Evolutionary conservation across 83 land plant species (phyloP).

Genomic region (Larix sibirica): DNA sequence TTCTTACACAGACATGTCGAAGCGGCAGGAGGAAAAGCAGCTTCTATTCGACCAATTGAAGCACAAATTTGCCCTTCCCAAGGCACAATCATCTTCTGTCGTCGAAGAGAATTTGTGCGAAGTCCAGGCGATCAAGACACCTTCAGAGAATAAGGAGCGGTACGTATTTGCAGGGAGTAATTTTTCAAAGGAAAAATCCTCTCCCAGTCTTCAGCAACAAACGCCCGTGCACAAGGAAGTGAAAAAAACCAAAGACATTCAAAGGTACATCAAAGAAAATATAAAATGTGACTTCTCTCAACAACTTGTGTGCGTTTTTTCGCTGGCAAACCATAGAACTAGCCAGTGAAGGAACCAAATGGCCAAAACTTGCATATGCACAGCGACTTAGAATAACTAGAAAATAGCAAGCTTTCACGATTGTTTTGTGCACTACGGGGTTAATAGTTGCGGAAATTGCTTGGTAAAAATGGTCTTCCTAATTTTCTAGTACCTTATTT

Average conservation of each 20-base stretch:
- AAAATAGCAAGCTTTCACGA: not conserved
- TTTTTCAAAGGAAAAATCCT: not conserved
- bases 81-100: not conserved
- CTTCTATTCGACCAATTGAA: not conserved
- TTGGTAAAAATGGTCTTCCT: not conserved
- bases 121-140: not conserved
- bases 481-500: too few species aligned
- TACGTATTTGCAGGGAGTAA: not conserved
- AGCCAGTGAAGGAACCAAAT: not conserved
- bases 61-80: not conserved
- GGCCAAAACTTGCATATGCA: not conserved
- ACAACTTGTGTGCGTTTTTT: not conserved
- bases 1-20: not conserved
- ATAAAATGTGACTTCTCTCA: not conserved
- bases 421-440: not conserved
- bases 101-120: not conserved
- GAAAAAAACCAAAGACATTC: not conserved
- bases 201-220: not conserved
- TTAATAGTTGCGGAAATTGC: not conserved
- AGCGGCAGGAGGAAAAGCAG: not conserved
- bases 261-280: not conserved
- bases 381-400: not conserved
- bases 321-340: not conserved
- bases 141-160: not conserved
- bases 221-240: not conserved